Conservation (phyloP, 2,329 filamentous ascomycete genomes). For the Setomelanomma holmii region DNA sequence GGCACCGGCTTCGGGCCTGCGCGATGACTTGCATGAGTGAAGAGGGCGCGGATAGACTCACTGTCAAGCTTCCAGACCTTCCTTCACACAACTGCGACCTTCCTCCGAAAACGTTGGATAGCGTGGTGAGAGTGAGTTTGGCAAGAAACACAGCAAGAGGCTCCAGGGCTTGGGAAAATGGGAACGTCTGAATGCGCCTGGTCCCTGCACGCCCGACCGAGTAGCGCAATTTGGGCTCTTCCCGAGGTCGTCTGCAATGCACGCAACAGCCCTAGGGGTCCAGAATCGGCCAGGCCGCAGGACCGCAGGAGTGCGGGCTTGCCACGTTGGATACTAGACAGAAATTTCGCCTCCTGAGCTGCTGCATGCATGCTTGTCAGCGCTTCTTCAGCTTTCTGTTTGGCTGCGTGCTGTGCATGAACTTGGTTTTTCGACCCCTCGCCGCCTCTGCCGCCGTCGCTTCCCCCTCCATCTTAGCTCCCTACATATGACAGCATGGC, state of each 20-base stretch:
- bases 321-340: slow-evolving; percentile 13
- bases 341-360: slow-evolving; percentile 2
- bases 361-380: background rate
- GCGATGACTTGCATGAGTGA: background rate
- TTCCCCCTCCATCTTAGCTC: slow-evolving; percentile 22
- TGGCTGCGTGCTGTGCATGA: background rate
- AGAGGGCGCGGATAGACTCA: slow-evolving; percentile 28
- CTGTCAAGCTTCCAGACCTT: slow-evolving; percentile 47
- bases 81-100: slow-evolving; percentile 50
- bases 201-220: slow-evolving; percentile 29
- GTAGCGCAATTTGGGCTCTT: slow-evolving; percentile 30
- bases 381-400: slow-evolving; percentile 1
- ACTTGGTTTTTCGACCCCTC: background rate
- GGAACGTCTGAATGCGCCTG: slow-evolving; percentile 24
- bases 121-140: slow-evolving; percentile 30
- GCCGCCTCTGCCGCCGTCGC: slow-evolving; percentile 1
- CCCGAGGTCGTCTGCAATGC: slow-evolving; percentile 4
- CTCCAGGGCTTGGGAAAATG: slow-evolving; percentile 32
- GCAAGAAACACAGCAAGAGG: background rate
- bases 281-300: slow-evolving; percentile 3
- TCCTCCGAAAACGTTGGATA: slow-evolving; percentile 37
- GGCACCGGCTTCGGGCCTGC: slow-evolving; percentile 13
- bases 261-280: slow-evolving; percentile 5
- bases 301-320: background rate
- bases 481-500: slow-evolving; percentile 31